Evolutionary conservation across 805 yeast genomes (phyloP).

Genomic region (Saccharomycopsis capsularis): DNA sequence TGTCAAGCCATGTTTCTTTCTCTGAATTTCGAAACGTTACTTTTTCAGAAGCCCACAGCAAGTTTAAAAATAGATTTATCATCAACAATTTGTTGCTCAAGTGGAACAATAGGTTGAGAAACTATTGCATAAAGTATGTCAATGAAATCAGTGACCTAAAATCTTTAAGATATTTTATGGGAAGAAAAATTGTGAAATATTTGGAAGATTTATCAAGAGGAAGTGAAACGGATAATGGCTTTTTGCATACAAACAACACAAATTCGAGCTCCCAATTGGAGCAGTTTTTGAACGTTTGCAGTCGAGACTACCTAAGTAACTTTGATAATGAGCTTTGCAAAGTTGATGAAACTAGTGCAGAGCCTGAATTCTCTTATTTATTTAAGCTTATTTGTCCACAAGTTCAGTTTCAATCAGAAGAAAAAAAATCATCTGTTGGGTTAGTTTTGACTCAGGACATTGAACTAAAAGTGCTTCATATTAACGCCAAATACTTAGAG

Average conservation of each 20-base stretch:
- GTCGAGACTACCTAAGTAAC: conserved; percentile 31
- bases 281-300: not conserved
- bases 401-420: conserved; percentile 45
- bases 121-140: conserved; percentile 42
- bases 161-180: conserved; percentile 38
- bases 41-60: conserved; percentile 6
- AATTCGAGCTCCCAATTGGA: not conserved
- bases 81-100: conserved; percentile 49
- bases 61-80: conserved; percentile 51
- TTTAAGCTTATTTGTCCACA: conserved; percentile 56
- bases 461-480: conserved; percentile 44
- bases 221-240: not conserved
- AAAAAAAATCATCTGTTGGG: conserved; percentile 38
- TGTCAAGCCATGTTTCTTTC: conserved; percentile 19
- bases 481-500: conserved; percentile 37
- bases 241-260: not conserved
- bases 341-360: conserved; percentile 35
- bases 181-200: conserved; percentile 43
- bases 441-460: conserved; percentile 52
- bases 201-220: conserved; percentile 32
- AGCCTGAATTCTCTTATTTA: conserved; percentile 43
- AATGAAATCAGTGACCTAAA: conserved; percentile 38
- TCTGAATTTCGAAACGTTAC: conserved; percentile 8
- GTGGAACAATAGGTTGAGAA: conserved; percentile 46
- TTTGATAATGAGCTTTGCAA: conserved; percentile 43